phyloP scores from a whole-genome alignment of 2,329 filamentous ascomycete genomes.

The Cordyceps militaris region DNA sequence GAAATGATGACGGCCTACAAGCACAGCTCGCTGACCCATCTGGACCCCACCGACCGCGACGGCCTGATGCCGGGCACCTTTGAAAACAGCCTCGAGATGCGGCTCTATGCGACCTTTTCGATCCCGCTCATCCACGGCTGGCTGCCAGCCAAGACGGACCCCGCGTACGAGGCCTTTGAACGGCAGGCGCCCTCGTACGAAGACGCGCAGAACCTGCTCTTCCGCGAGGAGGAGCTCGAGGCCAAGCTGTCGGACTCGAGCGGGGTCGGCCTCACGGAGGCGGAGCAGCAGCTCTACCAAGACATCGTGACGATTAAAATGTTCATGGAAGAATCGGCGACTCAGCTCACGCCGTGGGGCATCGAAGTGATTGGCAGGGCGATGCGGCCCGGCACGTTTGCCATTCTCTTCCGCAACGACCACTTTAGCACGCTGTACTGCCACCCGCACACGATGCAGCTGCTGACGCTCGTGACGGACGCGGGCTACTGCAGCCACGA shows the following conservation, averaged over 20 bases:
- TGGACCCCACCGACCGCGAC: slow-evolving; percentile 43
- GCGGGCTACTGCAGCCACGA: slow-evolving; percentile 81
- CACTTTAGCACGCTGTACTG: slow-evolving; percentile 94
- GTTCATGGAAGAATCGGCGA: slow-evolving; percentile 73
- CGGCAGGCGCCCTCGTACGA: slow-evolving; percentile 80
- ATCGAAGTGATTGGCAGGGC: slow-evolving; percentile 65
- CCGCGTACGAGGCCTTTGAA: slow-evolving; percentile 61
- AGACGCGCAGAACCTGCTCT: slow-evolving; percentile 82
- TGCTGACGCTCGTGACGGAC: slow-evolving; percentile 85
- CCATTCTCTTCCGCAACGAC: slow-evolving; percentile 93
- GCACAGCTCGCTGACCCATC: slow-evolving; percentile 45
- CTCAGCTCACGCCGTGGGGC: slow-evolving; percentile 79
- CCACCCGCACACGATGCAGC: slow-evolving; percentile 66
- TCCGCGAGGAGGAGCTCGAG: slow-evolving; percentile 83
- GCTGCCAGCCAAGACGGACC: slow-evolving; percentile 64
- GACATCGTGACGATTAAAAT: slow-evolving; percentile 79
- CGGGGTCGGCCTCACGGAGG: slow-evolving; percentile 50
- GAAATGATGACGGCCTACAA: slow-evolving; percentile 41
- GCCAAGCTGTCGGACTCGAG: slow-evolving; percentile 53
- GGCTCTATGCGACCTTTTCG: slow-evolving; percentile 82
- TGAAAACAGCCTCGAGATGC: slow-evolving; percentile 80
- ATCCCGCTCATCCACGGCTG: slow-evolving; percentile 90
- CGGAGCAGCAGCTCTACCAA: slow-evolving; percentile 73
- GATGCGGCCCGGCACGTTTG: slow-evolving; percentile 69
- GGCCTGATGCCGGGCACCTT: slow-evolving; percentile 62